phyloP scores from a whole-genome alignment of 1,284 basidiomycete genomes.

The Bjerkandera adusta region DNA sequence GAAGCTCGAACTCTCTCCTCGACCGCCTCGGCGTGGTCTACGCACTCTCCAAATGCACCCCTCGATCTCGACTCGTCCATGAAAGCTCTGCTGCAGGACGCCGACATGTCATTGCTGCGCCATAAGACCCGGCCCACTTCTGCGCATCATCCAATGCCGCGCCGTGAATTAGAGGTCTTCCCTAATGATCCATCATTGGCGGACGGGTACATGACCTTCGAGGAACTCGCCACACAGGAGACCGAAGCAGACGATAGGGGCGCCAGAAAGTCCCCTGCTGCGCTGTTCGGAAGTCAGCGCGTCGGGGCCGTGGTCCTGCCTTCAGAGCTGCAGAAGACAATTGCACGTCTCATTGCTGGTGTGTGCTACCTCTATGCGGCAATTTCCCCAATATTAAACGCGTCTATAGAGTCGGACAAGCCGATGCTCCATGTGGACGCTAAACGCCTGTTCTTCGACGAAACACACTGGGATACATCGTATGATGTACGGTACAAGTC shows the following conservation, averaged over 20 bases:
- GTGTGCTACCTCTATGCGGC: slow-evolving; percentile 22
- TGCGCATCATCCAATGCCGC: slow-evolving; percentile 6
- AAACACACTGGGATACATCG: slow-evolving; percentile 48
- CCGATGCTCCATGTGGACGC: slow-evolving; percentile 64
- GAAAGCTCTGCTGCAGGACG: slow-evolving; percentile 56
- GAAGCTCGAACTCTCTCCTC: slow-evolving; percentile 25
- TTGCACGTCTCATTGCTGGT: slow-evolving; percentile 61
- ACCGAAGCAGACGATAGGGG: slow-evolving; percentile 36
- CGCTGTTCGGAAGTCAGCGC: slow-evolving; percentile 69
- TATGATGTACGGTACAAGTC: slow-evolving; percentile 62
- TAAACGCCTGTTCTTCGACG: slow-evolving; percentile 58
- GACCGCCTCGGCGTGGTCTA: slow-evolving; percentile 12
- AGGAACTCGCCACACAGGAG: slow-evolving; percentile 26
- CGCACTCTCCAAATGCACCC: slow-evolving; percentile 32
- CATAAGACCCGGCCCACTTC: slow-evolving; percentile 33
- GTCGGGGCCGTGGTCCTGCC: slow-evolving; percentile 73
- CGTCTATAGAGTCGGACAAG: slow-evolving; percentile 57
- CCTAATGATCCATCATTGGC: slow-evolving; percentile 30
- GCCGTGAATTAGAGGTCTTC: slow-evolving; percentile 56
- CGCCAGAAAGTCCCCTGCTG: slow-evolving; percentile 76
- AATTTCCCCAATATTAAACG: slow-evolving; percentile 1
- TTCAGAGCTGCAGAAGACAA: slow-evolving; percentile 60
- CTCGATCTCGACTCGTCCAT: slow-evolving; percentile 64
- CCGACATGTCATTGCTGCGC: slow-evolving; percentile 58
- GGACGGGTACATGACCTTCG: slow-evolving; percentile 26